A percentile compares a stretch with the other conserved stretches of the same genome.
Conservation (phyloP, 345 rosid species). For the Brassica nigra region DNA sequence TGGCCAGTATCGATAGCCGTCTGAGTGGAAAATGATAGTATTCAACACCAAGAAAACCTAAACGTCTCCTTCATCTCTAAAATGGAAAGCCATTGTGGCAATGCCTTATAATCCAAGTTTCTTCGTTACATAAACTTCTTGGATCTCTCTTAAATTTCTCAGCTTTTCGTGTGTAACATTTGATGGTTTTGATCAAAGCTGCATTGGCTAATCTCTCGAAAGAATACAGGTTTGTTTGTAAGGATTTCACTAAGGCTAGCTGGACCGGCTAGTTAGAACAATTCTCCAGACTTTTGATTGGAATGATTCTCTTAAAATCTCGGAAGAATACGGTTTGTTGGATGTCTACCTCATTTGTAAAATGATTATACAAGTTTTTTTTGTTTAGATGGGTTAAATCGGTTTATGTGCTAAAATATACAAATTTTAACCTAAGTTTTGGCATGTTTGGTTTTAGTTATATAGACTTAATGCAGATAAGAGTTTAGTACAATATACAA, state of each 20-base stretch:
- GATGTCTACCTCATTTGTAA: not conserved
- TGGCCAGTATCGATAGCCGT: not conserved
- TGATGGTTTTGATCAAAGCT: not conserved
- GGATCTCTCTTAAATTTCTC: not conserved
- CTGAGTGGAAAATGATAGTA: not conserved
- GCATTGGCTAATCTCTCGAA: not conserved
- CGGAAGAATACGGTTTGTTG: too few species aligned
- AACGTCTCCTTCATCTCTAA: not conserved
- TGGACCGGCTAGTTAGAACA: too few species aligned
- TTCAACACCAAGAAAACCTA: not conserved
- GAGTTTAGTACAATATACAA: not conserved
- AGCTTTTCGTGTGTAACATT: not conserved
- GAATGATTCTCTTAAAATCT: too few species aligned
- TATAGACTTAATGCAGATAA: not conserved
- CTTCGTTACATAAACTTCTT: not conserved
- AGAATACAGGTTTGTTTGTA: not conserved
- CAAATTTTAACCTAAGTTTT: not conserved
- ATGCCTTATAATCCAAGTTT: not conserved
- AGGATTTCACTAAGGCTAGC: too few species aligned
- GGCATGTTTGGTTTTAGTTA: not conserved
- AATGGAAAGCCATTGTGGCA: not conserved
- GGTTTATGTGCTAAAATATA: not conserved
- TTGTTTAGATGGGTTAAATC: too few species aligned
- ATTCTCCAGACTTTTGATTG: too few species aligned
- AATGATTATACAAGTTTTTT: too few species aligned